phyloP scores from a whole-genome alignment of 192 early-diverging fungal genomes.

The Mortierella hygrophila region DNA sequence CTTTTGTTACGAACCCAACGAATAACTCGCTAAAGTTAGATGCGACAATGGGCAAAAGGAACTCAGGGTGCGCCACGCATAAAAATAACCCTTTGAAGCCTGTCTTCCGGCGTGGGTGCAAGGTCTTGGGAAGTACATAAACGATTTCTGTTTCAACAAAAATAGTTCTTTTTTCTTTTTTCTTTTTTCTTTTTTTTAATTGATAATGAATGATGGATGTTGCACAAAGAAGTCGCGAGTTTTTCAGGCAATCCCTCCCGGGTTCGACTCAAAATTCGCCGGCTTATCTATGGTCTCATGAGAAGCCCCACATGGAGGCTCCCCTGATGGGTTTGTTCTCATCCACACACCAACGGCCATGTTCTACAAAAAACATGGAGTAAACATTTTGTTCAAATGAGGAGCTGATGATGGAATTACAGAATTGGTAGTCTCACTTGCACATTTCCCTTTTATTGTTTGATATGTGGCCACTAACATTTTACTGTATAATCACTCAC shows the following conservation, averaged over 20 bases:
- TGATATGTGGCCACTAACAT: background rate
- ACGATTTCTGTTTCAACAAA: too few species aligned
- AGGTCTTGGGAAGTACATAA: too few species aligned
- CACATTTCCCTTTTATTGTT: background rate
- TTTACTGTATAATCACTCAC: too few species aligned
- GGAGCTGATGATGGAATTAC: background rate
- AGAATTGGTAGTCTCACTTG: background rate
- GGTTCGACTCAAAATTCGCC: slow-evolving; percentile 22
- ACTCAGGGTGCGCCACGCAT: too few species aligned
- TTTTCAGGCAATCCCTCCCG: slow-evolving; percentile 49
- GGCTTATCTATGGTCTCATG: slow-evolving; percentile 41
- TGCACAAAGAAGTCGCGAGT: slow-evolving; percentile 35
- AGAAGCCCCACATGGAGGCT: slow-evolving; percentile 5
- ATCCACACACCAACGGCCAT: background rate
- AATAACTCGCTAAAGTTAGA: background rate
- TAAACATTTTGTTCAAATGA: background rate
- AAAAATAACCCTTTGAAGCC: too few species aligned
- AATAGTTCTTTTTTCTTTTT: background rate
- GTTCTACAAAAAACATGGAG: background rate
- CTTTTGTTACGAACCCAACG: too few species aligned
- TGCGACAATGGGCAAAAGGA: background rate
- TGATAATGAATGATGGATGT: background rate
- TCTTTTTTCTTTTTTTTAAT: background rate
- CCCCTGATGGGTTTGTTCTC: slow-evolving; percentile 41
- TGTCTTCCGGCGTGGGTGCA: too few species aligned